Base-by-base conservation (phyloP, 768 basidiomycete species). In the Rhodotorula kratochvilovae region DNA sequence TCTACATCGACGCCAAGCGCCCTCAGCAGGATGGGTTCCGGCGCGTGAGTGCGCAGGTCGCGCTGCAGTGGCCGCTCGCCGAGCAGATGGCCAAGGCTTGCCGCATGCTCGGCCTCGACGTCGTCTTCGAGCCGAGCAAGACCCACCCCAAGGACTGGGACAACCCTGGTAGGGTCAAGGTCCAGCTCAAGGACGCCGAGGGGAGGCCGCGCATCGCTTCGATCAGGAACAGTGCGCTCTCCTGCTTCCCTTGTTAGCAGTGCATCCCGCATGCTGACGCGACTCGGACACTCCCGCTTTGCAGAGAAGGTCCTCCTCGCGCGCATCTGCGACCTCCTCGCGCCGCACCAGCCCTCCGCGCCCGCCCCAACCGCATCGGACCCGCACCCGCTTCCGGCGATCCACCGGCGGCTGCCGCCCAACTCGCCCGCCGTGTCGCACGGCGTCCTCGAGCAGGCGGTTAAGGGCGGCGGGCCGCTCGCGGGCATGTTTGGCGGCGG, bases 131-230 rank as follows among this genome's bases (percentile, higher is more conserved):
- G 82, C 80, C 82, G 35, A 85, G 86, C 78, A 97, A 94, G 81
- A 83, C 86, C 36, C 95, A 99, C 78, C 95, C 95, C 19, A 86
- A 91, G 62, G 95, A 99, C 80, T 99, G 95, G 95, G 94, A 90
- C 78, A 99, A 99, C 80, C 95, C 95, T 0, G 95, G 95, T 16
- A 86, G 95, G 35, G 91, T 99, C 69, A 87, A 92, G 73, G 90
- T 98, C 33, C 90, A 90, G 78, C 61, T 81, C 56, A 62, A 71
- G 62, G 63, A 75, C 56, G 79, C 80, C 21, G 70, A 68, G 39
- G 81, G 81, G 2, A 68, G 73, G 68, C 80, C 76, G 45, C 62
- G 79, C 42, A 80, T 81, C 60, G 70, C 80, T 0, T 77, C 77
- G 17, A 77, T 82, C 74, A 79, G 79, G 67, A 82, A 80, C 69